Percentiles rank a stretch among this genome's conserved stretches.
phyloP scores from a whole-genome alignment of 1,284 basidiomycete species.

The Phlebopus sp. region DNA sequence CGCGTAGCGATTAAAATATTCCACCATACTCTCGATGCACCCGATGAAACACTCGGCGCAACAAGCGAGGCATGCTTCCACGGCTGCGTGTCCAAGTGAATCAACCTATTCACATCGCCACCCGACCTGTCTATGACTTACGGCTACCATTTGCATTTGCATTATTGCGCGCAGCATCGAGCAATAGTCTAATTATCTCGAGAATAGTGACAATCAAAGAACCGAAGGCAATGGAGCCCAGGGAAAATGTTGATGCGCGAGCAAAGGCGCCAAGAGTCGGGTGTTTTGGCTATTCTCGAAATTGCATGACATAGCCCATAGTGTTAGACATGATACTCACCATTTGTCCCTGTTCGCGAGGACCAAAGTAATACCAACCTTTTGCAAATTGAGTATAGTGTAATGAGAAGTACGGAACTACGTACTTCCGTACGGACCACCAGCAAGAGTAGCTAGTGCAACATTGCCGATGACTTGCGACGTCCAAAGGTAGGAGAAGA shows the following conservation, averaged over 20 bases:
- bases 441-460: constrained; percentile 76
- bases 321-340: constrained; percentile 32
- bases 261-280: constrained; percentile 72
- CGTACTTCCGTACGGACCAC: constrained; percentile 59
- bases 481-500: constrained; percentile 84
- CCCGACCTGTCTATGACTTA: constrained; percentile 35
- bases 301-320: neutral
- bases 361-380: constrained; percentile 77
- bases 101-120: neutral
- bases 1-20: constrained; percentile 85
- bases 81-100: constrained; percentile 37
- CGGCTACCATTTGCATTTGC: constrained; percentile 75
- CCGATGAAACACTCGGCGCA: constrained; percentile 80
- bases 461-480: constrained; percentile 81
- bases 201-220: constrained; percentile 86
- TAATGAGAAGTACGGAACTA: constrained; percentile 2
- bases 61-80: constrained; percentile 75
- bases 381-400: constrained; percentile 12
- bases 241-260: constrained; percentile 79
- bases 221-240: constrained; percentile 90
- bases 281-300: constrained; percentile 54
- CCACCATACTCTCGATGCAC: constrained; percentile 66
- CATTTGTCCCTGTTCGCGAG: constrained; percentile 59
- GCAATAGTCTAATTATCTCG: constrained; percentile 69
- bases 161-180: constrained; percentile 65